These are phyloP conservation scores for Daldinia concentrica DNA, from an alignment of 495 filamentous ascomycete genomes.

Conservation along the genomic window DNA sequence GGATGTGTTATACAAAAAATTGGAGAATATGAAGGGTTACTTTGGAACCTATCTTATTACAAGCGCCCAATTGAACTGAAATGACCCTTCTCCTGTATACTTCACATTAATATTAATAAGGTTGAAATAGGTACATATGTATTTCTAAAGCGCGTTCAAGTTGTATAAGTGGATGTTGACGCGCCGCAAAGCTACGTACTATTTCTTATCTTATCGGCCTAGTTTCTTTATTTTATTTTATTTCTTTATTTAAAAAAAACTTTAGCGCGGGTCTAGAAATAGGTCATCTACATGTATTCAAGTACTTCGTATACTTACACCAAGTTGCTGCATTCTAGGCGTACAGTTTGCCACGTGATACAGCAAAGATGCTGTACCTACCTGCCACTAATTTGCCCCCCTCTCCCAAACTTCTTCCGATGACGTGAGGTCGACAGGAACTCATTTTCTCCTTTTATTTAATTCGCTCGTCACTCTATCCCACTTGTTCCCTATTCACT, in stretches of 20 bases:
- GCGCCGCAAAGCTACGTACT: conserved; percentile 1
- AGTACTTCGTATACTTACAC: not conserved
- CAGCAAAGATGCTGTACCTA: not conserved
- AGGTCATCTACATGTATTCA: not conserved
- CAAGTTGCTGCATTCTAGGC: too few relatives aligned
- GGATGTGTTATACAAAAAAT: not conserved
- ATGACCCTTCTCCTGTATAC: not conserved
- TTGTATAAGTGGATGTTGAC: conserved; percentile 26
- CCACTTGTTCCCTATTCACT: not conserved
- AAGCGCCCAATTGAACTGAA: conserved; percentile 13
- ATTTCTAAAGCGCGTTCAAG: conserved; percentile 24
- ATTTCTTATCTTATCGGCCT: conserved; percentile 35
- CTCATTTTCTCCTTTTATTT: conserved; percentile 8
- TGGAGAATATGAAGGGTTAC: not conserved
- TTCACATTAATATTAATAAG: conserved; percentile 10
- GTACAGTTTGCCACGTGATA: conserved; percentile 5
- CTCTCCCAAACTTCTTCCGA: conserved; percentile 24
- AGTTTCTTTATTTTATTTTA: too few relatives aligned
- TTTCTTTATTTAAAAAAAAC: too few relatives aligned
- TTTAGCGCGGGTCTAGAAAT: not conserved
- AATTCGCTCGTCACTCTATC: conserved; percentile 4
- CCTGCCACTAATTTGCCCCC: not conserved
- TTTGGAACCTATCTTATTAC: conserved; percentile 1
- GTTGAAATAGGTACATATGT: not conserved
- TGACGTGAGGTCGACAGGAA: conserved; percentile 30